A percentile compares a stretch with the other conserved stretches of the same genome.
These are phyloP conservation scores for Fusarium tuaranense DNA, from an alignment of 2,329 filamentous ascomycete species.

Conservation along the genomic window DNA sequence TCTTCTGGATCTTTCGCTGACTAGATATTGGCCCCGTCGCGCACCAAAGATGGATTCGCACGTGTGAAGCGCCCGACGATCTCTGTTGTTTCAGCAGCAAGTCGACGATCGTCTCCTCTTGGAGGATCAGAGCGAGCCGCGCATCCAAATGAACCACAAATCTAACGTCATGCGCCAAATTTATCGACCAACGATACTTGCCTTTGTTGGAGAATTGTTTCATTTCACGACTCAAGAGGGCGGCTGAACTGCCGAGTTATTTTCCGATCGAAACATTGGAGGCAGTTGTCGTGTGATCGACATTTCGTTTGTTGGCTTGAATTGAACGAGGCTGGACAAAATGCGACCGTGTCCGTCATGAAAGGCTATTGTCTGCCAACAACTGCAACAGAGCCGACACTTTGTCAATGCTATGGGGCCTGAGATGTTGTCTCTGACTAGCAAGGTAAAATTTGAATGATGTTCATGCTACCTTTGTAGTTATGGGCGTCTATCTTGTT, in stretches of 20 bases:
- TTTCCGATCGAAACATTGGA: conserved; percentile 34
- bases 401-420: neutral
- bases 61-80: conserved; percentile 25
- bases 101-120: conserved; percentile 36
- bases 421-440: neutral
- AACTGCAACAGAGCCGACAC: neutral
- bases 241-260: conserved; percentile 21
- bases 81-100: conserved; percentile 29
- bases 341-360: neutral
- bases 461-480: neutral
- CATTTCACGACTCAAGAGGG: conserved; percentile 4
- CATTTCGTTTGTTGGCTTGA: neutral
- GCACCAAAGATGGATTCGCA: conserved; percentile 21
- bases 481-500: neutral
- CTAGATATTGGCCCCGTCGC: conserved; percentile 32
- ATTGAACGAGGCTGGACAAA: conserved; percentile 9
- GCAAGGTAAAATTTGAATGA: neutral
- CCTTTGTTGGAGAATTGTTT: conserved; percentile 8
- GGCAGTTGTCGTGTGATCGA: conserved; percentile 6
- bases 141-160: conserved; percentile 13
- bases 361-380: neutral
- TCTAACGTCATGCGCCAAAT: conserved; percentile 29
- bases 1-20: conserved; percentile 15
- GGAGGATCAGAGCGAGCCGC: conserved; percentile 18
- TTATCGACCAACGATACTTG: conserved; percentile 18